Conservation (phyloP, 495 filamentous ascomycete species). For the Trichoderma parareesei region DNA sequence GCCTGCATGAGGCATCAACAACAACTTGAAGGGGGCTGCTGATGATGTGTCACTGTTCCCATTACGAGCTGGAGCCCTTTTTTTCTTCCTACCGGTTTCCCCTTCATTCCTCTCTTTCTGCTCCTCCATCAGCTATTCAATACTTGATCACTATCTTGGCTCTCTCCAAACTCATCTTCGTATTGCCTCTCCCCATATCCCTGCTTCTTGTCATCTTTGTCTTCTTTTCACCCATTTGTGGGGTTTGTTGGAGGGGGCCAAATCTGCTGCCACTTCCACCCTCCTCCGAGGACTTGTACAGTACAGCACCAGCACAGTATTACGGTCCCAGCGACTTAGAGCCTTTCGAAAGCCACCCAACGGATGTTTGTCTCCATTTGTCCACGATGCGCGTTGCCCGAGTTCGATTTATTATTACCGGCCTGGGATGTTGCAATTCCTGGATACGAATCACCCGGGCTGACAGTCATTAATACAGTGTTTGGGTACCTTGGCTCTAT, state of each 20-base stretch:
- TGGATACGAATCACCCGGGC: too few relatives aligned
- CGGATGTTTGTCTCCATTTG: constrained; percentile 4
- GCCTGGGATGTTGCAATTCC: neutral
- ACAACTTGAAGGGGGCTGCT: too few relatives aligned
- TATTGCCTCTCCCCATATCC: neutral
- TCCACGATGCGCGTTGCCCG: neutral
- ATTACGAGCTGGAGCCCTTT: too few relatives aligned
- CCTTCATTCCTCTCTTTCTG: neutral
- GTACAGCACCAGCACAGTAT: too few relatives aligned
- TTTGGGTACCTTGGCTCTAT: too few relatives aligned
- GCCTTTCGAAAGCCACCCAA: neutral
- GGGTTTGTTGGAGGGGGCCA: neutral
- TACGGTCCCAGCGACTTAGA: too few relatives aligned
- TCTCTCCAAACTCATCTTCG: too few relatives aligned
- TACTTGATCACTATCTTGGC: too few relatives aligned
- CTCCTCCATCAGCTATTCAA: neutral
- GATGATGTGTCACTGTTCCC: too few relatives aligned
- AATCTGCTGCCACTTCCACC: neutral
- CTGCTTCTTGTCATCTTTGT: neutral
- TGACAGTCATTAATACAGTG: too few relatives aligned
- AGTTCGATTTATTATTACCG: neutral
- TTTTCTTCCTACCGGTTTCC: neutral
- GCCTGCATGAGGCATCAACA: neutral
- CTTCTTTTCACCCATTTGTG: neutral
- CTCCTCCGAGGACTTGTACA: neutral